phyloP scores from a whole-genome alignment of 163 green algal species.

The Scenedesmus sp. region DNA sequence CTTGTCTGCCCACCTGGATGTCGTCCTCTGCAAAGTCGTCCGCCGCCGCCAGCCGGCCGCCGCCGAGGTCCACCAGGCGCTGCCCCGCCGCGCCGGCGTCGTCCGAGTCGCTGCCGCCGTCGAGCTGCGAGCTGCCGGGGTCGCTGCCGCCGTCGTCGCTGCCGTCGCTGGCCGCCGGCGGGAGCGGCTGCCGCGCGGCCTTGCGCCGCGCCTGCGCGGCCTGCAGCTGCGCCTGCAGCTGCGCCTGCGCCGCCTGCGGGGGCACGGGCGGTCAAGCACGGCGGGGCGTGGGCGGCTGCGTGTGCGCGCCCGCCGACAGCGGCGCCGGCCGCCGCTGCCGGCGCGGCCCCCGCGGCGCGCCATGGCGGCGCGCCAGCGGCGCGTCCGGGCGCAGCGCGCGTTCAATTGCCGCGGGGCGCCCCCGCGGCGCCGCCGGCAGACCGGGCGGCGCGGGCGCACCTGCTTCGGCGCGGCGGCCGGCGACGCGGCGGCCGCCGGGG shows the following conservation, averaged over 20 bases:
- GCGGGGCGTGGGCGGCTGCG: no score
- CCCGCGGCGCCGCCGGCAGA: no score
- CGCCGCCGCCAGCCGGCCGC: constrained; percentile 1
- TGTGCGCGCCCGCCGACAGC: background rate
- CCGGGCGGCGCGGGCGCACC: background rate
- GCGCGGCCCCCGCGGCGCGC: background rate
- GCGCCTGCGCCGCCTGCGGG: constrained; percentile 10
- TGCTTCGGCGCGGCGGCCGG: background rate
- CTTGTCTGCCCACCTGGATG: constrained; percentile 29
- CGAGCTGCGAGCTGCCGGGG: background rate
- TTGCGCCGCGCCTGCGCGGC: constrained; percentile 6
- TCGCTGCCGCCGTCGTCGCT: constrained; percentile 8
- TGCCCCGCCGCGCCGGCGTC: background rate
- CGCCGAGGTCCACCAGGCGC: constrained; percentile 3
- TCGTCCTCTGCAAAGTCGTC: constrained; percentile 28
- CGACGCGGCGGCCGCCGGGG: background rate
- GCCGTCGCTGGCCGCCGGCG: background rate
- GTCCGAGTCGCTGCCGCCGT: no score
- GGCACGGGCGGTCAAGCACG: background rate
- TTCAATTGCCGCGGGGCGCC: background rate
- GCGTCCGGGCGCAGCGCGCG: background rate
- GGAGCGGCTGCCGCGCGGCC: no score
- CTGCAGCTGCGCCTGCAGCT: constrained; percentile 31
- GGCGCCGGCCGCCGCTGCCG: background rate
- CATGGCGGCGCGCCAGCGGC: background rate